phyloP scores from a whole-genome alignment of 148 eudicot species.

The Rhododendron kiyosumense region DNA sequence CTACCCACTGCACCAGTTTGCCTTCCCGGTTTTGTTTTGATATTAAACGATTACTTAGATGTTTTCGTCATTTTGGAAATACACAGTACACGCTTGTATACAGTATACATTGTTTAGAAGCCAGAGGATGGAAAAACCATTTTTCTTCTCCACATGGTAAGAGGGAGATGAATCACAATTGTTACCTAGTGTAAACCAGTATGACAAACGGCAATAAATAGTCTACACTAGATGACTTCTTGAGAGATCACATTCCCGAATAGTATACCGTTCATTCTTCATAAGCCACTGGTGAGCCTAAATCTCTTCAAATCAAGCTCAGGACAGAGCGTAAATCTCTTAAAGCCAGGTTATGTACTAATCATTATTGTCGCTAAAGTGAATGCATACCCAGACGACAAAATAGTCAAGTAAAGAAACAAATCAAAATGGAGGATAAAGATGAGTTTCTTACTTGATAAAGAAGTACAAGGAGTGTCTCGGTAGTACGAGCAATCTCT shows the following conservation, averaged over 20 bases:
- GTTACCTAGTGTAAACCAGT: neutral
- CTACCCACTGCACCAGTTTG: neutral
- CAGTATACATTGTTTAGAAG: neutral
- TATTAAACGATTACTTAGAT: neutral
- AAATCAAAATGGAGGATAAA: neutral
- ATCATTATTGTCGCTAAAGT: neutral
- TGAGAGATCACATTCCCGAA: neutral
- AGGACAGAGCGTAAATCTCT: neutral
- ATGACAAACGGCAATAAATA: neutral
- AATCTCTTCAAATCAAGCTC: neutral
- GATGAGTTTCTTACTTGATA: constrained; percentile 37
- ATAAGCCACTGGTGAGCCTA: neutral
- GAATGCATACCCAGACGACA: neutral
- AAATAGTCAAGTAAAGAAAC: neutral
- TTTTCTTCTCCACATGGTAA: neutral
- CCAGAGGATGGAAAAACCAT: neutral
- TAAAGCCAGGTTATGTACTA: neutral
- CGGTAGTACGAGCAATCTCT: constrained; percentile 69
- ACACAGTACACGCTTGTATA: neutral
- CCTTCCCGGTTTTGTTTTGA: neutral
- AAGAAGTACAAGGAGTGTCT: constrained; percentile 30
- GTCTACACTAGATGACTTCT: neutral
- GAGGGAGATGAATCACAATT: neutral
- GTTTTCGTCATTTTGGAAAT: neutral
- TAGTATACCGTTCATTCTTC: neutral